Conservation (phyloP, 495 filamentous ascomycete genomes). For the Umbilicaria muhlenbergii region DNA sequence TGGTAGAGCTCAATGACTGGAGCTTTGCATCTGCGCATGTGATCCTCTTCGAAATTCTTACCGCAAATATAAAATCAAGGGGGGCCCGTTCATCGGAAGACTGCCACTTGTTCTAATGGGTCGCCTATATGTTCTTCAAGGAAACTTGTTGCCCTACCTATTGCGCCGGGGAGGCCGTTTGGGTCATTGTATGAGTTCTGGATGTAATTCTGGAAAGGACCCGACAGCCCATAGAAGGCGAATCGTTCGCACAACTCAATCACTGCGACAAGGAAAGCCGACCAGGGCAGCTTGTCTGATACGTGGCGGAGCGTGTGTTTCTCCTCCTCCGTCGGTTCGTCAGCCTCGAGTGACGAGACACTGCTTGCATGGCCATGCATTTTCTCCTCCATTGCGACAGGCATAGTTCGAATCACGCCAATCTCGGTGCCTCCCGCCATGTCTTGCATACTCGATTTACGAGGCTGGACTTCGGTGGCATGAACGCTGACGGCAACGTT, state of each 20-base stretch:
- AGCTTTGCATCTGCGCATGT: too few species aligned
- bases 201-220: slow-evolving; percentile 35
- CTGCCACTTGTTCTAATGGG: too few species aligned
- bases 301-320: slow-evolving; percentile 32
- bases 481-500: neutral
- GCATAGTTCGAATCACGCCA: neutral
- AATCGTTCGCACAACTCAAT: slow-evolving; percentile 55
- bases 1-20: too few species aligned
- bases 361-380: neutral
- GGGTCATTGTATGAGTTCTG: slow-evolving; percentile 30
- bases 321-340: slow-evolving; percentile 30
- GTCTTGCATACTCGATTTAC: slow-evolving; percentile 2
- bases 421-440: slow-evolving; percentile 7
- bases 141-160: slow-evolving; percentile 29
- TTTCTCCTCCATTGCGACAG: neutral
- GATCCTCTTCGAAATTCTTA: too few species aligned
- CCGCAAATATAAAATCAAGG: too few species aligned
- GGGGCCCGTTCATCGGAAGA: too few species aligned
- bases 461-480: slow-evolving; percentile 4
- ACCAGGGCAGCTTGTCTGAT: slow-evolving; percentile 37
- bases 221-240: slow-evolving; percentile 46
- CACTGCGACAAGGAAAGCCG: slow-evolving; percentile 42
- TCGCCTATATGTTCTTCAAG: neutral
- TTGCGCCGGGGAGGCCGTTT: slow-evolving; percentile 32
- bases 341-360: too few species aligned